Evolutionary conservation across 2,329 filamentous ascomycete species (phyloP).

Genomic region (Hirsutella rhossiliensis): DNA sequence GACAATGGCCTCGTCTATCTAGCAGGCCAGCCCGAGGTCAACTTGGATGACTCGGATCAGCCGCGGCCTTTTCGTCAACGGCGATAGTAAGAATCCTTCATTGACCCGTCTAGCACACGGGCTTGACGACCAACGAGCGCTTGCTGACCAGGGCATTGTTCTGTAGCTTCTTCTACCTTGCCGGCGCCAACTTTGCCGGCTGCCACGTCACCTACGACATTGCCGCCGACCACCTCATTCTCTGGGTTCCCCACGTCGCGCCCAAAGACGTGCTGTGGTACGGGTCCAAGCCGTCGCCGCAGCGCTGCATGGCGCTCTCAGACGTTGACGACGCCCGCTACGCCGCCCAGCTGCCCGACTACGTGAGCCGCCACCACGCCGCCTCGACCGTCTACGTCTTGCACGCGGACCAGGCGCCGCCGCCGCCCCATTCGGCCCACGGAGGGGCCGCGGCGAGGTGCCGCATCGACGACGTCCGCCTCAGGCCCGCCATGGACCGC

Average conservation of each 20-base stretch:
- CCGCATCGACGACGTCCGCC: slow-evolving; percentile 33
- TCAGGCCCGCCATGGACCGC: slow-evolving; percentile 65
- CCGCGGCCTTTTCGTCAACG: slow-evolving; percentile 43
- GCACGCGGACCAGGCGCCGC: slow-evolving; percentile 29
- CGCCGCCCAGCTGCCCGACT: slow-evolving; percentile 36
- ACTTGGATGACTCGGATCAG: slow-evolving; percentile 49
- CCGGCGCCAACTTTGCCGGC: slow-evolving; percentile 40
- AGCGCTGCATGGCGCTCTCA: slow-evolving; percentile 48
- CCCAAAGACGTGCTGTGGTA: slow-evolving; percentile 50
- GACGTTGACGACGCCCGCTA: slow-evolving; percentile 63
- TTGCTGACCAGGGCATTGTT: too few species aligned
- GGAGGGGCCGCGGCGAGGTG: background rate
- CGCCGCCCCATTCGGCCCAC: slow-evolving; percentile 5
- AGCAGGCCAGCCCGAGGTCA: slow-evolving; percentile 35
- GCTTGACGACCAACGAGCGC: too few species aligned
- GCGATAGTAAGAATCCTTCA: slow-evolving; percentile 35
- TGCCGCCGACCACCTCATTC: slow-evolving; percentile 46
- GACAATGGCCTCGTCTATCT: slow-evolving; percentile 42
- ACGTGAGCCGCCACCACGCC: slow-evolving; percentile 25
- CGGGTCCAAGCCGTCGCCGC: slow-evolving; percentile 45
- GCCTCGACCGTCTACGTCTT: slow-evolving; percentile 30
- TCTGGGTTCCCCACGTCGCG: slow-evolving; percentile 64
- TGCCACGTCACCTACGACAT: slow-evolving; percentile 47
- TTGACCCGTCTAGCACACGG: background rate
- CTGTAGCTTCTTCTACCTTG: slow-evolving; percentile 47